Conservation (phyloP, 352 stramenopile genomes). For the Phytopythium litorale region DNA sequence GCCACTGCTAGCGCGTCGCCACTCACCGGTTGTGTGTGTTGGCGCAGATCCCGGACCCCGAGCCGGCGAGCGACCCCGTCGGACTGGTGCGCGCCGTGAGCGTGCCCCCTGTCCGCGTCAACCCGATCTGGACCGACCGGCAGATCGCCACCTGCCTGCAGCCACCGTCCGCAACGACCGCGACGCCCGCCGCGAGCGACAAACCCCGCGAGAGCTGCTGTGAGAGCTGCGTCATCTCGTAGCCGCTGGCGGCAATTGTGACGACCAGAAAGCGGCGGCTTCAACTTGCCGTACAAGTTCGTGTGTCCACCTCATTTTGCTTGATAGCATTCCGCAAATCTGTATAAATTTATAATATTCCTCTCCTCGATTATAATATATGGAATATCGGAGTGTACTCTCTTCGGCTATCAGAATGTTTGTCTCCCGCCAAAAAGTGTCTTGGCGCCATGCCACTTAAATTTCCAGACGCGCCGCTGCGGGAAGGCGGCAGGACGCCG, state of each 20-base stretch:
- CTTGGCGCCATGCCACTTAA: neutral
- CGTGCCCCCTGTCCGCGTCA: slow-evolving; percentile 26
- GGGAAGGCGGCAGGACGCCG: neutral
- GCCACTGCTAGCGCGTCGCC: neutral
- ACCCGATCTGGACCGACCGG: slow-evolving; percentile 43
- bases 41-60: slow-evolving; percentile 41
- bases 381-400: neutral
- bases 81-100: slow-evolving; percentile 46
- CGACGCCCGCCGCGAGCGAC: slow-evolving; percentile 2
- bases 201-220: slow-evolving; percentile 30
- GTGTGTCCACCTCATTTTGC: too few relatives aligned
- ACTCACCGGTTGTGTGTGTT: neutral
- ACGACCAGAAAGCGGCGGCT: neutral
- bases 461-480: neutral
- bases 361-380: too few relatives aligned
- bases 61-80: slow-evolving; percentile 30
- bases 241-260: neutral
- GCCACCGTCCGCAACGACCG: slow-evolving; percentile 9
- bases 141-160: slow-evolving; percentile 49
- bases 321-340: too few relatives aligned
- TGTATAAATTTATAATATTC: too few relatives aligned
- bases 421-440: neutral
- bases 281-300: neutral
- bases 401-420: neutral
- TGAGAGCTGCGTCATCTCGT: slow-evolving; percentile 38